Evolutionary conservation across 768 basidiomycete genomes (phyloP).

Genomic region (Myochromella boudieri): DNA sequence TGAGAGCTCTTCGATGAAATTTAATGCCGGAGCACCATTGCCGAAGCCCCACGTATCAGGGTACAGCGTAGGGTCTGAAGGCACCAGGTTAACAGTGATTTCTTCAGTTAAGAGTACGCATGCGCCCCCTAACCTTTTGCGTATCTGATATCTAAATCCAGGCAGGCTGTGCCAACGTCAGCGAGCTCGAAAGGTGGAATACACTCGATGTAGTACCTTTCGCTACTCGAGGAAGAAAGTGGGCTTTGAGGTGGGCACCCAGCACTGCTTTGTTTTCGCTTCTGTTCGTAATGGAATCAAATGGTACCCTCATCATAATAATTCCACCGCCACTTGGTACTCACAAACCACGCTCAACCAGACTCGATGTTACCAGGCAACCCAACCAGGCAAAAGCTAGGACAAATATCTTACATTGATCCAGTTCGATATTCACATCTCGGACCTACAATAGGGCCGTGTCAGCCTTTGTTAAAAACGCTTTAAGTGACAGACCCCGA

Average conservation of each 20-base stretch:
- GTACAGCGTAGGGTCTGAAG: neutral
- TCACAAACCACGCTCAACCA: neutral
- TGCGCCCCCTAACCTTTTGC: slow-evolving; percentile 20
- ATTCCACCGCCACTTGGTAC: slow-evolving; percentile 12
- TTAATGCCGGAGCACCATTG: slow-evolving; percentile 35
- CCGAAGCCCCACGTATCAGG: slow-evolving; percentile 22
- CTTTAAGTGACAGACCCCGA: neutral
- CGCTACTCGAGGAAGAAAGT: slow-evolving; percentile 39
- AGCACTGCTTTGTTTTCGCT: slow-evolving; percentile 22
- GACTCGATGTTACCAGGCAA: neutral
- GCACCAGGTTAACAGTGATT: too few relatives aligned
- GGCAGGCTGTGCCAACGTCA: slow-evolving; percentile 20
- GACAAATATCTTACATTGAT: too few relatives aligned
- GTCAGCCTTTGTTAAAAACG: neutral
- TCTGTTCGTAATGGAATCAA: slow-evolving; percentile 1
- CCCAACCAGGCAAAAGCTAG: slow-evolving; percentile 1
- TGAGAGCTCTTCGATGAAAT: slow-evolving; percentile 26
- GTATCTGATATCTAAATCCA: slow-evolving; percentile 20
- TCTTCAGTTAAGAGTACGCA: too few relatives aligned
- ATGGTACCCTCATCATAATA: neutral
- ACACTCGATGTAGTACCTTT: too few relatives aligned
- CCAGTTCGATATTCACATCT: too few relatives aligned
- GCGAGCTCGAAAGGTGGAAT: too few relatives aligned
- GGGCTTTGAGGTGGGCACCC: slow-evolving; percentile 30
- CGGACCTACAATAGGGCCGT: too few relatives aligned